Evolutionary conservation across 2,329 filamentous ascomycete genomes (phyloP).

Genomic region (Aureobasidium subglaciale): DNA sequence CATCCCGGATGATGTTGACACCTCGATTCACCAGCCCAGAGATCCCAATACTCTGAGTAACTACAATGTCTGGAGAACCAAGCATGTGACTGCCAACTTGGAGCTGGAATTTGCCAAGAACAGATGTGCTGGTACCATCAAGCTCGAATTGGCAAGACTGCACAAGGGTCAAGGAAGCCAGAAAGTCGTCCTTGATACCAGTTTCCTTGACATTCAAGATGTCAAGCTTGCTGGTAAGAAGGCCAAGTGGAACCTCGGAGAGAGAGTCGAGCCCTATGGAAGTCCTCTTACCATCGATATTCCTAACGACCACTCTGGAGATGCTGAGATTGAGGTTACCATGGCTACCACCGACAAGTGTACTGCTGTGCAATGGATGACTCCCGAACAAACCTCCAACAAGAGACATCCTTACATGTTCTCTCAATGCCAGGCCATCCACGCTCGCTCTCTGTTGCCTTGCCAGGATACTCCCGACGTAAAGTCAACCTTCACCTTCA

Average conservation of each 20-base stretch:
- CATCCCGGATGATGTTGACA: constrained; percentile 14
- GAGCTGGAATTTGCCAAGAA: constrained; percentile 77
- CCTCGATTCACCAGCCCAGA: constrained; percentile 27
- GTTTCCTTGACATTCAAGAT: constrained; percentile 64
- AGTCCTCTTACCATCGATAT: constrained; percentile 59
- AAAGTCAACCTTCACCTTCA: constrained; percentile 90
- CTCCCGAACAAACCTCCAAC: constrained; percentile 86
- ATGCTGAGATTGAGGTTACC: constrained; percentile 43
- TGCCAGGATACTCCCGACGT: constrained; percentile 97
- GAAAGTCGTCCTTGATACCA: constrained; percentile 80
- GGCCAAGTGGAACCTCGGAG: constrained; percentile 63
- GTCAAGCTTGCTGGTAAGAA: constrained; percentile 62
- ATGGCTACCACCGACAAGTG: constrained; percentile 80
- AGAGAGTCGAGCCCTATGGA: constrained; percentile 66
- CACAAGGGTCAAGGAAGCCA: constrained; percentile 56
- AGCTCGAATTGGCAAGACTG: constrained; percentile 68
- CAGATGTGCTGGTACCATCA: constrained; percentile 67
- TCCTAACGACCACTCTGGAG: constrained; percentile 34
- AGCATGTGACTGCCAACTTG: constrained; percentile 74
- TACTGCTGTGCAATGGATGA: constrained; percentile 92
- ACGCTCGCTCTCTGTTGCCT: constrained; percentile 86
- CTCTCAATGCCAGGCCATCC: constrained; percentile 94
- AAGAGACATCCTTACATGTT: constrained; percentile 97
- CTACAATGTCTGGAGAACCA: constrained; percentile 79
- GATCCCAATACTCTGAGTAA: constrained; percentile 91